Evolutionary conservation across 345 rosid genomes (phyloP), one percentile per base, ranked within the genome.

Genomic region (Lepidium africanum): DNA sequence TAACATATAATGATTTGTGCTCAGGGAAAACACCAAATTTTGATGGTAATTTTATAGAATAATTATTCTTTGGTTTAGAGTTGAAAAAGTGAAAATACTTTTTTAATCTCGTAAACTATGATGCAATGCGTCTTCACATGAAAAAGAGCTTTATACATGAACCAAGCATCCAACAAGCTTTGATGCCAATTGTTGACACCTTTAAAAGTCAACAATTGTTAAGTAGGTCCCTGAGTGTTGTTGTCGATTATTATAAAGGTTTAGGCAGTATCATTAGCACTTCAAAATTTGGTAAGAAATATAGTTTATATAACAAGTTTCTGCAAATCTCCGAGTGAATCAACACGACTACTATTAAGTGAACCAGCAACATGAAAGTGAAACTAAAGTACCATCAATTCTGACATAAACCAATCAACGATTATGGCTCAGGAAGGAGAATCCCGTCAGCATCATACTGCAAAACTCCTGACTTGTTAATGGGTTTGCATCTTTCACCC

Each of bases 401-500:
- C 10, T 1, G 4, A 27, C 59, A 35, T 49, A 30, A 55, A 59
- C 5, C 7, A 61, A 47, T 12, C 41, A 16, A n/a, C 0, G 17
- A 41, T 72, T 52, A 72, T 38, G 71, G 65, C 16, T 85, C 86
- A 2, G 88, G 88, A 37, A 84, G 12, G 66, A 79, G 52, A 37
- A 76, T 51, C 13, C 90, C 86, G 15, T 82, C 76, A 40, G 52
- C 30, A 63, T 84, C 84, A 35, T 81, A 86, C 19, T 65, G 77
- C 48, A 86, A 80, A 14, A 73, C 36, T 2, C 83, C 83, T 5
- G 89, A 83, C 43, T 7, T 10, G 54, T 56, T 74, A 37, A 81
- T 60, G 6, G 89, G 95, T 74, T 51, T 80, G 80, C 95, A 88
- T 63, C 60, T 88, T 59, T 23, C 81, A 10, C 94, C 94, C 82